Percentiles rank a stretch among this genome's conserved stretches.
phyloP scores from a whole-genome alignment of 371 early-diverging fungal species.

The Mortierella sp. region DNA sequence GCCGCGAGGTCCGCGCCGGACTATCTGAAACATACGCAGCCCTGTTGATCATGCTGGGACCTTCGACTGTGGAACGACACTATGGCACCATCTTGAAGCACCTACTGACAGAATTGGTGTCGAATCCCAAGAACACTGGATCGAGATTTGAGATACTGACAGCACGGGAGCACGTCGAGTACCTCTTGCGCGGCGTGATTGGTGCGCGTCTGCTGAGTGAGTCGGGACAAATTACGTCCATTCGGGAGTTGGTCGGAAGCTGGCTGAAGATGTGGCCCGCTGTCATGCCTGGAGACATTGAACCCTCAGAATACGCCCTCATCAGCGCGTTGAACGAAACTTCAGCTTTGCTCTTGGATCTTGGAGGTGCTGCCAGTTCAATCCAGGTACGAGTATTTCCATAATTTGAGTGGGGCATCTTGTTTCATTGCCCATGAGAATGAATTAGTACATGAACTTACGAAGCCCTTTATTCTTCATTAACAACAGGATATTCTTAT shows the following conservation, averaged over 20 bases:
- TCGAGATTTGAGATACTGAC: constrained; percentile 72
- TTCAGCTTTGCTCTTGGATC: constrained; percentile 77
- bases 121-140: constrained; percentile 55
- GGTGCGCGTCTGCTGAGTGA: constrained; percentile 81
- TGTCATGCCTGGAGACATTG: constrained; percentile 70
- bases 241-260: constrained; percentile 71
- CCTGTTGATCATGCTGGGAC: constrained; percentile 79
- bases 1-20: constrained; percentile 84
- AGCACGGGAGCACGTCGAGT: constrained; percentile 75
- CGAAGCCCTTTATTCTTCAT: not conserved
- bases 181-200: constrained; percentile 83
- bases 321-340: constrained; percentile 82
- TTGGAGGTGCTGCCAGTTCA: constrained; percentile 82
- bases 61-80: constrained; percentile 80
- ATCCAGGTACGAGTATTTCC: constrained; percentile 61
- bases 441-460: not conserved
- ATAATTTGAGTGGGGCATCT: not conserved
- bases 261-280: constrained; percentile 83
- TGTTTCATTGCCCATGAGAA: not conserved
- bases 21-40: constrained; percentile 86
- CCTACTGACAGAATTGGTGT: constrained; percentile 72
- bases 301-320: constrained; percentile 71
- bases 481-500: constrained; percentile 67
- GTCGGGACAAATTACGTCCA: constrained; percentile 82
- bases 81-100: constrained; percentile 80